Percentiles rank a stretch among this genome's conserved stretches.
phyloP scores from a whole-genome alignment of 805 yeast genomes.

The Wilhelminamyces savonicus region DNA sequence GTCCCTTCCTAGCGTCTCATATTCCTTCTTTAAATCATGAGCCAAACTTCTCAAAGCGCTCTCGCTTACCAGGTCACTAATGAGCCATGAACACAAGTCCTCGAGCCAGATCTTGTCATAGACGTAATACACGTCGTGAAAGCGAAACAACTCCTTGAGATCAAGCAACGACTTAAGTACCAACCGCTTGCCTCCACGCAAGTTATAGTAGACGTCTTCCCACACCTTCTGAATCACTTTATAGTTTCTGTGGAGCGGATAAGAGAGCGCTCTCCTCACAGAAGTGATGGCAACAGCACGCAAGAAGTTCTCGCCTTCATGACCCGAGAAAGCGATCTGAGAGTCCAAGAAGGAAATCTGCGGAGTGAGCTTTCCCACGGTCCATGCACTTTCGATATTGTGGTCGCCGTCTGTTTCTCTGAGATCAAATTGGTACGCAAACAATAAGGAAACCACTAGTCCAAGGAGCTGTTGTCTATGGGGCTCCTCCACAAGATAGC shows the following conservation, averaged over 20 bases:
- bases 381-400: constrained; percentile 90
- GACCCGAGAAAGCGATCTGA: constrained; percentile 33
- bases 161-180: constrained; percentile 56
- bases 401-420: constrained; percentile 67
- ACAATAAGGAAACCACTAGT: constrained; percentile 60
- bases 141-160: constrained; percentile 67
- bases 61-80: constrained; percentile 55
- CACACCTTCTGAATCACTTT: constrained; percentile 55
- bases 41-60: constrained; percentile 56
- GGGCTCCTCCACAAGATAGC: constrained; percentile 49
- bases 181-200: constrained; percentile 64
- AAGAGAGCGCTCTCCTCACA: constrained; percentile 67
- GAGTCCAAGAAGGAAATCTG: constrained; percentile 70
- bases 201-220: constrained; percentile 63
- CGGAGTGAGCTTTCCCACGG: constrained; percentile 80
- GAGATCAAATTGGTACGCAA: constrained; percentile 68
- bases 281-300: constrained; percentile 53
- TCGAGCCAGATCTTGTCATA: constrained; percentile 73
- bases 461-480: constrained; percentile 47
- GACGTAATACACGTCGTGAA: constrained; percentile 78
- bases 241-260: constrained; percentile 74
- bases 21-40: constrained; percentile 50
- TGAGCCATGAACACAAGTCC: constrained; percentile 72
- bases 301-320: constrained; percentile 31
- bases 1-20: constrained; percentile 29